Evolutionary conservation across 352 stramenopile genomes (phyloP), one percentile per base, ranked within the genome.

Genomic region (Globisporangium carolinianum): DNA sequence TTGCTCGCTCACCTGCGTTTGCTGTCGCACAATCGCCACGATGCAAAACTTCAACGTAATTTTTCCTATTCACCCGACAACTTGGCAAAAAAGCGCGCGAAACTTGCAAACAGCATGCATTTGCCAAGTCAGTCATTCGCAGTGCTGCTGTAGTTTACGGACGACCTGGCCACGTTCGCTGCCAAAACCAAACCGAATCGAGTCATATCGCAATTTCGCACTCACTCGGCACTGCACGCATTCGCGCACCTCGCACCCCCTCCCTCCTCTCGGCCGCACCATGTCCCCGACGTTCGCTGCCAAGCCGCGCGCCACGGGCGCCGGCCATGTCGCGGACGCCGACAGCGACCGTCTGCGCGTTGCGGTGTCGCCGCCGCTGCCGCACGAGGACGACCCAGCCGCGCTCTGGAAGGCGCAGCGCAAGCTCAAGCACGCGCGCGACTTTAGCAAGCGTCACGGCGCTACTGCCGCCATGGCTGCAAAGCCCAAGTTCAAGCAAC

Each of bases 371-470:
- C 41, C 36, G 1, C 45, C 46, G 46, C 36, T 51, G 24, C 36
- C 51, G 42, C 53, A 37, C 12, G 32, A 47, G 46, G 58, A 76
- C 64, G 83, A 62, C 70, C 15, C 15, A 8, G 15, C 45, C 15
- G 45, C 45, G 45, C 45, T 32, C 14, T 49, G 45, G 45, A 89
- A 87, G 58, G 55, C 68, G 43, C 76, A 83, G 58, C 76, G 76
- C 71, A 83, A 87, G 59, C 63, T 87, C 62, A 87, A 87, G 71
- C 73, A 87, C 57, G 69, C 78, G 60, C 79, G 76, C 53, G 76
- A 86, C 57, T 62, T 71, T 5, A 66, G 66, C 49, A 76, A 75
- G 47, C 73, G 73, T 18, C 9, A 36, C 15, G 56, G 54, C 17
- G 65, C 55, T 17, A 39, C n/a, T 17, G 38, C 32, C 24, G 3